Conservation (phyloP, 1,284 basidiomycete species). For the Boletellus sp. region DNA sequence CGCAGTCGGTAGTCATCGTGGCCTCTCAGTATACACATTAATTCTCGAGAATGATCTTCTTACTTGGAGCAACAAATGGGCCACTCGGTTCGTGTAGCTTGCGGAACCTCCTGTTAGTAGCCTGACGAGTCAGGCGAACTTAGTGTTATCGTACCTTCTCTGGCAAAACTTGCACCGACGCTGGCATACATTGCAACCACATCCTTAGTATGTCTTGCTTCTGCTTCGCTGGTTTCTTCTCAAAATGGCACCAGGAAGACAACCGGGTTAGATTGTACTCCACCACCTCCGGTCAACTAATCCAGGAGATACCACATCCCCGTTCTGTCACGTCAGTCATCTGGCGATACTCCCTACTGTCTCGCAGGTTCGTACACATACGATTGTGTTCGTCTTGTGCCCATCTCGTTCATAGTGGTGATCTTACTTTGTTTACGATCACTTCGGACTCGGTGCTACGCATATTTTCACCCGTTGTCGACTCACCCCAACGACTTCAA, state of each 20-base stretch:
- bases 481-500: slow-evolving; percentile 81
- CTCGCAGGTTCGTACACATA: slow-evolving; percentile 53
- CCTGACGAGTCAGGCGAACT: slow-evolving; percentile 11
- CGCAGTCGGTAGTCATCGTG: slow-evolving; percentile 56
- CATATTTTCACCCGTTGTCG: slow-evolving; percentile 84
- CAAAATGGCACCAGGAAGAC: slow-evolving; percentile 44
- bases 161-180: slow-evolving; percentile 67
- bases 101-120: slow-evolving; percentile 1
- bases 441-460: slow-evolving; percentile 75
- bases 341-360: slow-evolving; percentile 66
- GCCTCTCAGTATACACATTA: slow-evolving; percentile 68
- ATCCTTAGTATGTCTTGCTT: slow-evolving; percentile 44
- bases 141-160: slow-evolving; percentile 48
- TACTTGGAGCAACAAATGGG: slow-evolving; percentile 78
- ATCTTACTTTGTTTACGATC: slow-evolving; percentile 72
- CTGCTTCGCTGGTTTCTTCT: slow-evolving; percentile 4
- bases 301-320: slow-evolving; percentile 65
- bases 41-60: slow-evolving; percentile 76
- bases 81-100: slow-evolving; percentile 44
- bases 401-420: slow-evolving; percentile 49
- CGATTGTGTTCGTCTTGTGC: neutral
- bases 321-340: slow-evolving; percentile 58
- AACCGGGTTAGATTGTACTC: slow-evolving; percentile 61
- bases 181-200: slow-evolving; percentile 69
- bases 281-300: slow-evolving; percentile 66